Evolutionary conservation across 83 land plant genomes (phyloP), one percentile per base, ranked within the genome.

Genomic region (Picea abies): DNA sequence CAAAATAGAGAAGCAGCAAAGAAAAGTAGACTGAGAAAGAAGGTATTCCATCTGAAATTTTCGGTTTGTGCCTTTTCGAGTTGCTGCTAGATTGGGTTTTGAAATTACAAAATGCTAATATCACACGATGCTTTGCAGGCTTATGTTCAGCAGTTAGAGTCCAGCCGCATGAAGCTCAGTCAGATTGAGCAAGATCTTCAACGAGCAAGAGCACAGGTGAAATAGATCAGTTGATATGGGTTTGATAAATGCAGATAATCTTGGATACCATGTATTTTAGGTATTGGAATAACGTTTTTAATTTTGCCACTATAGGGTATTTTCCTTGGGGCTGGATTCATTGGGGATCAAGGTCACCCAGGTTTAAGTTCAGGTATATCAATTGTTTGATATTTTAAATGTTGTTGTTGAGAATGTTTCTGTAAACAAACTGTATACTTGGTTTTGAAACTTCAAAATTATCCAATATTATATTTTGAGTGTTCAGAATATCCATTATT

Each of bases 1-100:
- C 94, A 94, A 84, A 94, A 94, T 86, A 91, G 96, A 76, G 96
- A 94, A 82, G 96, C 96, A 64, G 94, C 96, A 19, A 84, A 94
- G 82, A 94, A 94, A 88, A 94, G 96, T 87, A 89, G 96, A 86
- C 87, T 94, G 2, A 88, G 96, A 78, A 94, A 92, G 76, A 94
- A 92, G 96, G 94, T 86, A 29, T 72, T 44, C 60, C 63, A 29
- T 41, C 83, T 12, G 8, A 23, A 12, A 12, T 26, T 68, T 41
- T 80, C 6, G 19, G 11, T 41, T 23, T 26, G 47, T 56, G 2
- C 15, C 15, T 68, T 80, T n/a, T 67, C 70, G 70, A 19, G 22
- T 26, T 12, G 11, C 5, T 14, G 1, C 58, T 56, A 20, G 26
- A 35, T 8, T 44, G 12, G 15, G 4, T 7, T 22, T 73, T 17